Evolutionary conservation across 1,139 yeast genomes (phyloP), one percentile per base, ranked within the genome.

Genomic region (Yamadazyma spencermartinsiae): DNA sequence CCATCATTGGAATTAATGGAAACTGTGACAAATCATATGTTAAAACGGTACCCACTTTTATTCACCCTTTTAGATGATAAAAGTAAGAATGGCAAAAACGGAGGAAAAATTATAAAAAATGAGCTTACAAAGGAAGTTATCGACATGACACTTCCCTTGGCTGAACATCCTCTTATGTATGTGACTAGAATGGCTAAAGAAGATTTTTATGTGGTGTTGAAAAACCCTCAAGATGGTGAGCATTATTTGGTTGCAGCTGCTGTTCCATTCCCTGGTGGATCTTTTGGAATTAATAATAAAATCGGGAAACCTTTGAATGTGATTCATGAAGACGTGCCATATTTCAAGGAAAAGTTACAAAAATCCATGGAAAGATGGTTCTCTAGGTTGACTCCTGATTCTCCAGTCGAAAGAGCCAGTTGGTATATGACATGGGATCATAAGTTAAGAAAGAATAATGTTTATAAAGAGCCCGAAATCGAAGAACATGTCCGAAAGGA

Each of bases 191-290:
- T 83, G 71, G 88, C 88, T 34, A 82, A 83, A 52, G 89, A 83
- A 52, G 89, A 83, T 57, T 82, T 83, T 50, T 83, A 81, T 53
- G 48, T 83, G 33, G 87, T 81, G 20, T 56, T 66, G 53, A 72
- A 76, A 47, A 67, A 66, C 43, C 74, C 79, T 11, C 59, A 58
- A 18, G 86, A 81, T 52, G 86, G 79, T 1, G 52, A 56, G 33
- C 88, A 82, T 55, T 80, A 83, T 55, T 64, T 83, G 42, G 76
- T 74, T 31, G 90, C 86, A 1, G 88, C 86, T 3, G 86, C 85
- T 0, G 89, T 83, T 24, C 87, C 89, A 6, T 82, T 82, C 58
- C 88, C 89, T 2, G 90, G 89, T 24, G 89, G 89, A 4, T 77
- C 82, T 1, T 83, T 82, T 59, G 82, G 83, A 34, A 77, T 82